Percentiles rank a stretch among this genome's conserved stretches.
Conservation (phyloP, 2,329 filamentous ascomycete species). For the Aspergillus niger region DNA sequence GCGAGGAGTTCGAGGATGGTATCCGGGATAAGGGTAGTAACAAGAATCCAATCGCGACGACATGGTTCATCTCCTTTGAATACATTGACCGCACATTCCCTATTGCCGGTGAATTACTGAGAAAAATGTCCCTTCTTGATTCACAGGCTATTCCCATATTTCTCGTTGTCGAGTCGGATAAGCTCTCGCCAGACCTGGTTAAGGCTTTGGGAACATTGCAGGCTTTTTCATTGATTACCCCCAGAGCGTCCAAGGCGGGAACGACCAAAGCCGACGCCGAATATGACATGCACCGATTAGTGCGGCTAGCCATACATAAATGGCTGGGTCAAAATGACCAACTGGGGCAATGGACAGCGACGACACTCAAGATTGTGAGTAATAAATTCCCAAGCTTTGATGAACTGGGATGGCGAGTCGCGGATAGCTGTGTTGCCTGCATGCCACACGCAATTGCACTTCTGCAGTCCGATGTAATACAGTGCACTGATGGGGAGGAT, state of each 20-base stretch:
- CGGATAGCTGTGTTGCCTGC: background rate
- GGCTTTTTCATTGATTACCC: background rate
- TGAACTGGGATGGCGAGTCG: background rate
- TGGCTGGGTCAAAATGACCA: background rate
- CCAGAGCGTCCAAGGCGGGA: background rate
- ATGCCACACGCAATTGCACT: background rate
- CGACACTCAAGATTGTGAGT: background rate
- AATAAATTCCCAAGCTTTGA: background rate
- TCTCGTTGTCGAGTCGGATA: background rate
- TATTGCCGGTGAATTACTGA: background rate
- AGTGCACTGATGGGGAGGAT: background rate
- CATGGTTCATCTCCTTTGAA: slow-evolving; percentile 10
- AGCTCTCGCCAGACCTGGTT: background rate
- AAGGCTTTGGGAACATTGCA: slow-evolving; percentile 1
- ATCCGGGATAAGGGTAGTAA: background rate
- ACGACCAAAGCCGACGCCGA: background rate
- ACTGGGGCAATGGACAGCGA: background rate
- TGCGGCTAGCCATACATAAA: background rate
- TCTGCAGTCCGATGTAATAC: background rate
- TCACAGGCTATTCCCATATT: slow-evolving; percentile 1
- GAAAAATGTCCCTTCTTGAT: slow-evolving; percentile 4
- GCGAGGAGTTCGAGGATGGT: slow-evolving; percentile 1
- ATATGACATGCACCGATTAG: slow-evolving; percentile 3
- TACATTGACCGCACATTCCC: background rate
- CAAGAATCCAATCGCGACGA: slow-evolving; percentile 5